These are phyloP conservation scores for Alternaria gaisen DNA, from an alignment of 2,329 filamentous ascomycete genomes.

Conservation along the genomic window DNA sequence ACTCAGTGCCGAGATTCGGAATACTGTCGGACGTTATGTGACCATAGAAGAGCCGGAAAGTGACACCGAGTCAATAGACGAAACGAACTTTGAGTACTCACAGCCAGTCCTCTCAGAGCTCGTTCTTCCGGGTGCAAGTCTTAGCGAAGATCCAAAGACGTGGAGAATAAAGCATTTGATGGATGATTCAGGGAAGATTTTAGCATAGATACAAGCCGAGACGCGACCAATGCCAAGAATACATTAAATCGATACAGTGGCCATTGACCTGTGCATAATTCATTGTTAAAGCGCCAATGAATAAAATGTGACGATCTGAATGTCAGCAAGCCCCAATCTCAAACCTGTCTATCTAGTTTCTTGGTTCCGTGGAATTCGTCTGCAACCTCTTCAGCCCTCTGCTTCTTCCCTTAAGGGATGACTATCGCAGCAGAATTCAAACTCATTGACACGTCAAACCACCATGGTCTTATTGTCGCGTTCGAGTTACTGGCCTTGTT, in stretches of 20 bases:
- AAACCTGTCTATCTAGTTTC: neutral
- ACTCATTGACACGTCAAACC: too few relatives aligned
- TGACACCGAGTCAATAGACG: neutral
- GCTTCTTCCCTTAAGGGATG: too few relatives aligned
- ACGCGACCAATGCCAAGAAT: neutral
- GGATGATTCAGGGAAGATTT: neutral
- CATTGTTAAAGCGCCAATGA: neutral
- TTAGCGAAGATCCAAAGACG: constrained; percentile 4
- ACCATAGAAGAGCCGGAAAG: neutral
- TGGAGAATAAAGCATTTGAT: constrained; percentile 8
- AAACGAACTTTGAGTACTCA: neutral
- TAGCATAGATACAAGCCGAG: neutral
- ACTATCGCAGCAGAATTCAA: too few relatives aligned
- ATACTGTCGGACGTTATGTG: constrained; percentile 3
- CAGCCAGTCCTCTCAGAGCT: constrained; percentile 5
- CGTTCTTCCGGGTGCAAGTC: constrained; percentile 6
- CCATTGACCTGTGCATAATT: neutral
- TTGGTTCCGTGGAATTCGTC: neutral
- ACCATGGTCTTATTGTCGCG: too few relatives aligned
- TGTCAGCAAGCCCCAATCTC: neutral
- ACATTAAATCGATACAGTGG: neutral
- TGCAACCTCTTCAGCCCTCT: neutral
- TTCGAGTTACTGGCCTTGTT: too few relatives aligned
- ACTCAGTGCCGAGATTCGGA: constrained; percentile 5
- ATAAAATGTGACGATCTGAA: neutral